These are phyloP conservation scores for Suillus lakei DNA, from an alignment of 768 basidiomycete genomes.

Conservation along the genomic window DNA sequence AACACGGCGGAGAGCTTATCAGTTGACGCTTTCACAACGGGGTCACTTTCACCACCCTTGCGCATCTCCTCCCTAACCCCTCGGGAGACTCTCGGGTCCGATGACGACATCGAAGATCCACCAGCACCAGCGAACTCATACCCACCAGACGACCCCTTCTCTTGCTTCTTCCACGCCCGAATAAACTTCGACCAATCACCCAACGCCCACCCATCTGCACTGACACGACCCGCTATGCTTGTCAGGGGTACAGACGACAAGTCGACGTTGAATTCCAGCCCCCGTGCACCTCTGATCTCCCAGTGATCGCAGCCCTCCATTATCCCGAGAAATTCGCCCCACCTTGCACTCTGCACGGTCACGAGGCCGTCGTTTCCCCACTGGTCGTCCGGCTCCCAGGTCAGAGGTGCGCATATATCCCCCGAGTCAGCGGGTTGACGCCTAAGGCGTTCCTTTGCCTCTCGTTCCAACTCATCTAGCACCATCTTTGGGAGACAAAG, in stretches of 20 bases:
- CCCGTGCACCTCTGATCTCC: conserved; percentile 91
- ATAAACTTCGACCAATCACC: conserved; percentile 68
- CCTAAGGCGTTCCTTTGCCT: conserved; percentile 51
- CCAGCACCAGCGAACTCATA: conserved; percentile 32
- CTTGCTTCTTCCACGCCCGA: conserved; percentile 62
- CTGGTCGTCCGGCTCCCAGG: conserved; percentile 54
- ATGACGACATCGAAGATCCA: conserved; percentile 10
- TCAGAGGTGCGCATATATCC: conserved; percentile 31
- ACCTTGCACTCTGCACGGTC: conserved; percentile 87
- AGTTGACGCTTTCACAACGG: conserved; percentile 66
- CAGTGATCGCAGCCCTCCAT: conserved; percentile 95
- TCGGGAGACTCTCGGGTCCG: conserved; percentile 13
- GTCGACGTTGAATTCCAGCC: conserved; percentile 69
- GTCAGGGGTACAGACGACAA: conserved; percentile 54
- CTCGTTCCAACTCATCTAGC: conserved; percentile 81
- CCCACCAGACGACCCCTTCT: conserved; percentile 45
- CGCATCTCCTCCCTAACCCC: conserved; percentile 22
- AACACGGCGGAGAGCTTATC: conserved; percentile 76
- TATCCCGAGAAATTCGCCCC: conserved; percentile 94
- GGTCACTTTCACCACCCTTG: conserved; percentile 49
- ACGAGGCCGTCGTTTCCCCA: conserved; percentile 95
- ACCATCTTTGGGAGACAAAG: conserved; percentile 97
- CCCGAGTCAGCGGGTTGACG: conserved; percentile 36
- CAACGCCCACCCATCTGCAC: conserved; percentile 49
- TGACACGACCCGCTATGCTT: conserved; percentile 35